Evolutionary conservation across 2,329 filamentous ascomycete genomes (phyloP), one percentile per base, ranked within the genome.

Genomic region (Pleoardoris graminearum): DNA sequence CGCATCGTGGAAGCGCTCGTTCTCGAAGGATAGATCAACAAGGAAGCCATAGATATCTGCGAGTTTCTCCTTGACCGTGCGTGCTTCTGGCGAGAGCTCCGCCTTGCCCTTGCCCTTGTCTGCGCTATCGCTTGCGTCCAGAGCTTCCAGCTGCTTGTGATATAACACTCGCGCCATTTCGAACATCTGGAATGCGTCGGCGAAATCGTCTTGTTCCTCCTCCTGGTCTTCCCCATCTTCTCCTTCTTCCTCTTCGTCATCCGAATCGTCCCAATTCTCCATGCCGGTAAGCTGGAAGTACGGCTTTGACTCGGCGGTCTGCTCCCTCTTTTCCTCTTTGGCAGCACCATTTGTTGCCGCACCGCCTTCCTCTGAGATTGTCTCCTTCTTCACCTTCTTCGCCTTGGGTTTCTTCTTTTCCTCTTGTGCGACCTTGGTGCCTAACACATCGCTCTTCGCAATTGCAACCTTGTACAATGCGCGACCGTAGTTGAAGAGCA

Each of bases 11-110:
- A 96, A 99, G 78, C 89, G 87, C 76, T 97, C 94, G 62, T 94
- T 96, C 77, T 99, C 94, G 23, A 99, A 80, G n/a, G 89, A 95
- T 57, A 99, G 97, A 75, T 99, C 94, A 8, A 92, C 90, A 57
- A 97, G 88, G 50, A 96, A 83, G 70, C 97, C 92, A 71, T 97
- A 91, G 7, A 91, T 96, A 69, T 99, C 94, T 55, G 91, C 91
- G 29, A 97, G 82, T 51, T 91, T 86, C 74, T 96, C 90, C 74
- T 91, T 92, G 69, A 69, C 65, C 25, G 57, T 53, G 37, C 60
- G 70, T 49, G 50, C 69, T 54, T 62, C 66, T 52, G 45, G 72
- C 56, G 35, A 74, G 54, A 57, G 71, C 53, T 58, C 75, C 6
- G 74, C 75, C 63, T 83, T 84, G 38, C 73, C 77, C 50, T 75